Evolutionary conservation across 2,329 filamentous ascomycete species (phyloP).

Genomic region (Paracoccidioides brasiliensis): DNA sequence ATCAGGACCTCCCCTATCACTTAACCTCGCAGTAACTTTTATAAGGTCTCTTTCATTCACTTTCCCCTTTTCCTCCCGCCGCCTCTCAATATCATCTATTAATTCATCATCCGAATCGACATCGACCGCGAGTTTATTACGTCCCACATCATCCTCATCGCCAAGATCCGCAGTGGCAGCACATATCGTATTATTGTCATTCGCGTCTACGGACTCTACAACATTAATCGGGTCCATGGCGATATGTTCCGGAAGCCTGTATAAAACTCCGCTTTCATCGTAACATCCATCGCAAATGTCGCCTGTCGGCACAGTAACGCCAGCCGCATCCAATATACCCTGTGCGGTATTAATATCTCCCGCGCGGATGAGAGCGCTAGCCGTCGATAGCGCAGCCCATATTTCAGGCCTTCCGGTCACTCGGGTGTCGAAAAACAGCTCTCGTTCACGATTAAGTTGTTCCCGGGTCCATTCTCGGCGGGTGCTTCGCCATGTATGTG

Average conservation of each 20-base stretch:
- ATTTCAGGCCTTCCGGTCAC: constrained; percentile 65
- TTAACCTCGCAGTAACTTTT: constrained; percentile 49
- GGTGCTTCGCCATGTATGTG: constrained; percentile 52
- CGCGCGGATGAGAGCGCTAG: constrained; percentile 54
- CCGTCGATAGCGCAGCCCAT: constrained; percentile 62
- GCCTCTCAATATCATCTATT: constrained; percentile 26
- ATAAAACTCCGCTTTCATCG: constrained; percentile 56
- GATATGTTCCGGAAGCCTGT: constrained; percentile 54
- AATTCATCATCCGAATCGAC: constrained; percentile 30
- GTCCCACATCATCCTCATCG: constrained; percentile 17
- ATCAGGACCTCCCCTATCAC: constrained; percentile 51
- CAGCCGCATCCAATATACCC: constrained; percentile 64
- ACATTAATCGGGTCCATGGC: constrained; percentile 46
- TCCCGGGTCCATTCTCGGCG: constrained; percentile 55
- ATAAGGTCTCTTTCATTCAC: constrained; percentile 43
- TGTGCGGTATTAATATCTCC: constrained; percentile 58
- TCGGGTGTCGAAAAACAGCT: constrained; percentile 81
- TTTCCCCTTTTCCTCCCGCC: constrained; percentile 49
- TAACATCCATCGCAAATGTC: constrained; percentile 60
- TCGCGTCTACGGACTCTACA: constrained; percentile 12
- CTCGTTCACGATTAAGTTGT: constrained; percentile 56
- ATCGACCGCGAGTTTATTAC: constrained; percentile 24
- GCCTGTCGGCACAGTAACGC: constrained; percentile 60
- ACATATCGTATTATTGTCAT: constrained; percentile 4
- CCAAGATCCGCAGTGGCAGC: constrained; percentile 11